phyloP scores from a whole-genome alignment of 352 stramenopile genomes.

The Pythium rhizo-oryzae region DNA sequence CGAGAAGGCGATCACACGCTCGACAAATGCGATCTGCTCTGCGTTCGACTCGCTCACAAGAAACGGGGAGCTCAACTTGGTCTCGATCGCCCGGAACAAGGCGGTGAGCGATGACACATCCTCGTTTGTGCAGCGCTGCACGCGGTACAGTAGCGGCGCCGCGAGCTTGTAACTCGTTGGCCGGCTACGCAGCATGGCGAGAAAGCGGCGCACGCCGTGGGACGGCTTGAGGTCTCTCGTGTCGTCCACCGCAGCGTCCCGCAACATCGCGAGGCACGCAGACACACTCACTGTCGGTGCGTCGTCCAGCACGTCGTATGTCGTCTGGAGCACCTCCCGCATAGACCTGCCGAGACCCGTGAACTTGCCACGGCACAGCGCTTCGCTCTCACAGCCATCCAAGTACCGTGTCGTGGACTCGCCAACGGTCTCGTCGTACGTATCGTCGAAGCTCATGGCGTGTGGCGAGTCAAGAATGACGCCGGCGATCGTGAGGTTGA shows the following conservation, averaged over 20 bases:
- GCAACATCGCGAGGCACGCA: neutral
- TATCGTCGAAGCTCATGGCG: slow-evolving; percentile 5
- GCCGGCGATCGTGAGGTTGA: neutral
- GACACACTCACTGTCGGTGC: neutral
- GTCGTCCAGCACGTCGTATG: neutral
- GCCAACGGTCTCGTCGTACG: slow-evolving; percentile 1
- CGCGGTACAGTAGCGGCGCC: slow-evolving; percentile 18
- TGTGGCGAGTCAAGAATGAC: slow-evolving; percentile 20
- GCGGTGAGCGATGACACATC: neutral
- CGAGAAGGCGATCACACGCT: slow-evolving; percentile 17
- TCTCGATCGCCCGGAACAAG: neutral
- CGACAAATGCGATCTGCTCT: neutral
- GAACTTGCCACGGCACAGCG: slow-evolving; percentile 8
- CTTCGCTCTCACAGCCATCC: neutral
- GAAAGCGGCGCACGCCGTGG: slow-evolving; percentile 11
- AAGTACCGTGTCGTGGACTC: neutral
- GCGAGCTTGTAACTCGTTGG: neutral
- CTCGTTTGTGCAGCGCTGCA: slow-evolving; percentile 4
- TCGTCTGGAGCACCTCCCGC: neutral
- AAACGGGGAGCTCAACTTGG: neutral
- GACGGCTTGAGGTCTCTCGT: slow-evolving; percentile 5
- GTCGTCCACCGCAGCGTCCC: neutral
- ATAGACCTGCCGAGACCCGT: slow-evolving; percentile 9
- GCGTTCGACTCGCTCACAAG: too few species aligned
- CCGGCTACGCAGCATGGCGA: neutral